Evolutionary conservation across 768 basidiomycete genomes (phyloP).

Genomic region (Exidia glandulosa): DNA sequence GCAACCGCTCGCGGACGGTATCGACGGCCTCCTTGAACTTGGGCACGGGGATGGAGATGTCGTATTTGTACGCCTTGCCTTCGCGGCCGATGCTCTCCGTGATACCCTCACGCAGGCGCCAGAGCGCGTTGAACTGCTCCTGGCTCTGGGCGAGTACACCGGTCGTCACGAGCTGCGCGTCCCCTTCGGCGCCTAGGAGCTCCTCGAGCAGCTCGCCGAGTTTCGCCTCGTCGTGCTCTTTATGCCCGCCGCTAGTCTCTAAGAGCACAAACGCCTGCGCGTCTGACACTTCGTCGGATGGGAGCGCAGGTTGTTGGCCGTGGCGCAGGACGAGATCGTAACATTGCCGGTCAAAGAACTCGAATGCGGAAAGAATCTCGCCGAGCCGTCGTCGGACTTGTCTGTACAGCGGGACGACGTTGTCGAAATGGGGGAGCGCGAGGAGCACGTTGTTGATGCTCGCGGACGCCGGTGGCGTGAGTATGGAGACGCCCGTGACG

Average conservation of each 20-base stretch:
- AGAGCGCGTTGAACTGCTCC: constrained; percentile 78
- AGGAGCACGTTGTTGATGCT: constrained; percentile 89
- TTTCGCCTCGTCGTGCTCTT: constrained; percentile 81
- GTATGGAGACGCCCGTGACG: constrained; percentile 89
- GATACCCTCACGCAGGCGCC: constrained; percentile 86
- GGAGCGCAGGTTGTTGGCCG: constrained; percentile 67
- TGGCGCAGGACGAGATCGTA: constrained; percentile 79
- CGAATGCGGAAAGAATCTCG: constrained; percentile 50
- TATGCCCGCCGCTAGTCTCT: constrained; percentile 88
- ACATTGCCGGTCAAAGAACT: constrained; percentile 83
- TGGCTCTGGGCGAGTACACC: constrained; percentile 89
- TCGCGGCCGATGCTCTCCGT: constrained; percentile 89
- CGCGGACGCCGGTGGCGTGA: constrained; percentile 73
- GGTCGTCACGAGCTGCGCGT: constrained; percentile 73
- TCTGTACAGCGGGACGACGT: constrained; percentile 76
- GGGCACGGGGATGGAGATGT: constrained; percentile 78
- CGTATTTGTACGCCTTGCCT: constrained; percentile 95
- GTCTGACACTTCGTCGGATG: constrained; percentile 61
- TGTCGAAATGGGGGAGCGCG: constrained; percentile 76
- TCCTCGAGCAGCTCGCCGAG: not conserved
- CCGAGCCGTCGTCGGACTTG: constrained; percentile 23
- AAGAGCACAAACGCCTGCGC: constrained; percentile 84
- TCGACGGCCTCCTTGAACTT: constrained; percentile 86
- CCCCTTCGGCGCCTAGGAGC: constrained; percentile 43
- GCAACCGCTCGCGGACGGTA: constrained; percentile 58